Base-by-base conservation (phyloP, 108 stramenopile species). In the Discostella stelligeroides region DNA sequence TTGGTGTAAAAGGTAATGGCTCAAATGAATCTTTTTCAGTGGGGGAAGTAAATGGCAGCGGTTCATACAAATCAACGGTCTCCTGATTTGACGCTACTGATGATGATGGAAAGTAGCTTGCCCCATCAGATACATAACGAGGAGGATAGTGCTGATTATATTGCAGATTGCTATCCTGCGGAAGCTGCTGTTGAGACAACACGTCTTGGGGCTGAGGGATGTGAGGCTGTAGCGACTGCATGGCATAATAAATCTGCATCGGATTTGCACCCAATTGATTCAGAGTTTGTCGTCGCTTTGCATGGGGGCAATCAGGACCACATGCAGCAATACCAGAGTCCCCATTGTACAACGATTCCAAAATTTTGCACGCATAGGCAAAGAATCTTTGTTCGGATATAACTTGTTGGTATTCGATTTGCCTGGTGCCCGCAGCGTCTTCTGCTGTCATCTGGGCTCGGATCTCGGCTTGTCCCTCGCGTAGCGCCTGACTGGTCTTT, bases 401-500 rank as follows among this genome's bases (percentile, higher is more conserved):
- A 29, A 76, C 62, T 41, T 76, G 63, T 25, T 70, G 45, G 68
- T 70, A 70, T 18, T 76, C 61, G 0, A 70, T 63, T 51, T 70
- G 69, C 13, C 43, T 53, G 27, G 28, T 55, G 39, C 81, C 76
- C 9, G 27, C 50, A 13, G 64, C 64, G 18, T 63, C 55, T 45
- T 92, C 91, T 21, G 71, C 77, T 7, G 84, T 86, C 28, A 92
- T 49, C 41, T 84, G 82, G 37, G 79, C 88, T 39, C 91, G 76
- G n/a, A 93, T 58, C 28, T 64, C 78, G 9, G 89, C 81, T 50
- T 88, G 89, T 24, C 95, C 95, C 69, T 96, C 95, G 65, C 95
- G 67, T 46, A 95, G 73, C 17, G 91, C 90, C 79, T 93, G 95
- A 47, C 89, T 66, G 4, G 95, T 95, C 73, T 95, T 95, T 47